A percentile compares a stretch with the other conserved stretches of the same genome.
phyloP scores from a whole-genome alignment of 768 basidiomycete species.

The Vishniacozyma victoriae region DNA sequence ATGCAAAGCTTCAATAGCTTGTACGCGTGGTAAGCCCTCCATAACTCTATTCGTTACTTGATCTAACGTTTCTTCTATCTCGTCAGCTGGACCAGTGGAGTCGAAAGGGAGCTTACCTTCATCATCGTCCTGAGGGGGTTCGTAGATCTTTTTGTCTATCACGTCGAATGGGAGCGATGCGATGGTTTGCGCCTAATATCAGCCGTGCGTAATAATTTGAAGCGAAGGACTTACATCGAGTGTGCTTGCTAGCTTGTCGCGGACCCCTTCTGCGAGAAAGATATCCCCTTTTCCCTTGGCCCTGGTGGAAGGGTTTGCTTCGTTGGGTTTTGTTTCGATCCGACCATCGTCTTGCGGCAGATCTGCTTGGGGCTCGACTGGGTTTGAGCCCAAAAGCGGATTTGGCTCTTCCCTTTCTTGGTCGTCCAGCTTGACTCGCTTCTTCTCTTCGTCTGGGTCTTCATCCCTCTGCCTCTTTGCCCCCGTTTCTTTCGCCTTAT shows the following conservation, averaged over 20 bases:
- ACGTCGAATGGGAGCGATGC: conserved; percentile 36
- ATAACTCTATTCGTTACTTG: conserved; percentile 36
- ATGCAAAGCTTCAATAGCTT: conserved; percentile 43
- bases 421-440: background rate
- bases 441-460: background rate
- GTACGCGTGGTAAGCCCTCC: conserved; percentile 29
- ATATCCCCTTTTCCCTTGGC: conserved; percentile 36
- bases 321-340: background rate
- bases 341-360: background rate
- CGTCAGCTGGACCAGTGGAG: conserved; percentile 2
- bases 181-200: conserved; percentile 12
- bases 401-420: too few species aligned
- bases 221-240: conserved; percentile 24
- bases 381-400: too few species aligned
- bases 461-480: background rate
- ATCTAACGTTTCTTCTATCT: conserved; percentile 38
- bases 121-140: conserved; percentile 38
- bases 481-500: too few species aligned
- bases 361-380: background rate
- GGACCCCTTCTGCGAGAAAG: conserved; percentile 35
- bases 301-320: background rate
- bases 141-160: conserved; percentile 43
- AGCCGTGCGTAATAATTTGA: too few species aligned
- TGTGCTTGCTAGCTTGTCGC: conserved; percentile 18
- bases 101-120: conserved; percentile 11